Evolutionary conservation across 176 grass and related monocot genomes (phyloP).

Genomic region (Otatea glauca): DNA sequence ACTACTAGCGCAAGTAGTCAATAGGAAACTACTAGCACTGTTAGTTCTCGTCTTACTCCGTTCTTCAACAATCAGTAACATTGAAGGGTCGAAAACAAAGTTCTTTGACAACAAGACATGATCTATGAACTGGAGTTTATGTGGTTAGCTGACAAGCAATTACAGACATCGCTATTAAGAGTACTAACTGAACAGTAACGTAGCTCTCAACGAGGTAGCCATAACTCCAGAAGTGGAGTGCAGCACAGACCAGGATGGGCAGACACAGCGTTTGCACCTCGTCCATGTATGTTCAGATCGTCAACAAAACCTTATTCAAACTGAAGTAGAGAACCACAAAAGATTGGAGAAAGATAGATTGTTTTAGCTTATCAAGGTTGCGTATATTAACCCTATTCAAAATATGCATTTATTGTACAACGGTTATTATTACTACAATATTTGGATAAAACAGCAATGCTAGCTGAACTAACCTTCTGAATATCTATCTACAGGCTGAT

Average conservation of each 20-base stretch:
- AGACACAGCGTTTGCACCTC: background rate
- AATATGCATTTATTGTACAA: background rate
- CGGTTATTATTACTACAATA: slow-evolving; percentile 4
- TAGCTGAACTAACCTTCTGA: slow-evolving; percentile 2
- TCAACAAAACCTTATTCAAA: background rate
- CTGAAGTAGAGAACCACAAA: background rate
- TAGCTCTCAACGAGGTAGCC: background rate
- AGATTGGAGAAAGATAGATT: too few species aligned
- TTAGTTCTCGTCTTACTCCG: background rate
- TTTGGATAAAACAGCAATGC: slow-evolving; percentile 26
- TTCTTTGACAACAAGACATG: too few species aligned
- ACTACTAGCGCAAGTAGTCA: too few species aligned
- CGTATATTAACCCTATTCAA: background rate
- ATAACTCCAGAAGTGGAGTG: background rate
- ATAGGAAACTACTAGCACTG: background rate
- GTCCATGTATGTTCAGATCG: background rate
- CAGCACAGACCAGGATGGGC: background rate
- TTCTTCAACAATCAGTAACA: background rate
- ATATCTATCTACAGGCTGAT: slow-evolving; percentile 46
- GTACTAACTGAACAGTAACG: background rate
- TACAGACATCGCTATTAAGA: background rate
- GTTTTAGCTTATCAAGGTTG: background rate
- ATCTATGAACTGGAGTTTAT: too few species aligned
- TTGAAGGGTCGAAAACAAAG: background rate
- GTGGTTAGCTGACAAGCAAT: too few species aligned